Percentiles rank a stretch among this genome's conserved stretches.
phyloP scores from a whole-genome alignment of 495 filamentous ascomycete species.

The Hypoxylon perforatum region DNA sequence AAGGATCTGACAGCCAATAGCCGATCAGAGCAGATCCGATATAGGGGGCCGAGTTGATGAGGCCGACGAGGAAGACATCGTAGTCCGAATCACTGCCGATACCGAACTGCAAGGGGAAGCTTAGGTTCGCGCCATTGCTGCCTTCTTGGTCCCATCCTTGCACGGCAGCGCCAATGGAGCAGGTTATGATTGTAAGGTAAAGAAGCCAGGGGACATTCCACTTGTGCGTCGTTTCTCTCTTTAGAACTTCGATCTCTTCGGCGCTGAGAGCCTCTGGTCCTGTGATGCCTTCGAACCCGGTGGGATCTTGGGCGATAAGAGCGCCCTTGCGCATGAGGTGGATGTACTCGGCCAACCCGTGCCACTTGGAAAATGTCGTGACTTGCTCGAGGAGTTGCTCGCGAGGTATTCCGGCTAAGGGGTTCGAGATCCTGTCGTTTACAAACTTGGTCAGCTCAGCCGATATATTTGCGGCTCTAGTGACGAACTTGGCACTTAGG shows the following conservation, averaged over 20 bases:
- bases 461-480: too few species aligned
- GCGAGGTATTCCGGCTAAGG: constrained; percentile 65
- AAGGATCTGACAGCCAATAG: constrained; percentile 71
- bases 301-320: constrained; percentile 71
- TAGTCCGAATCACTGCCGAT: constrained; percentile 55
- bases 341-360: constrained; percentile 54
- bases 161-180: constrained; percentile 76
- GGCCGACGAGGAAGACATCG: constrained; percentile 70
- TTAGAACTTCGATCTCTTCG: constrained; percentile 63
- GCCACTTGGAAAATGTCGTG: constrained; percentile 62
- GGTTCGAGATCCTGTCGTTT: constrained; percentile 64
- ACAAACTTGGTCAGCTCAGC: background rate
- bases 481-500: constrained; percentile 59
- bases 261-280: constrained; percentile 62
- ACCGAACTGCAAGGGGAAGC: constrained; percentile 68
- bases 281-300: constrained; percentile 61
- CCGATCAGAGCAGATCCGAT: constrained; percentile 58
- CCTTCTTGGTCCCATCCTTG: constrained; percentile 82
- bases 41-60: constrained; percentile 69
- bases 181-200: constrained; percentile 76
- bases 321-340: constrained; percentile 68
- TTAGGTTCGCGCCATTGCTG: constrained; percentile 76
- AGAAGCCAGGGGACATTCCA: constrained; percentile 73
- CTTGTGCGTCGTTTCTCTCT: constrained; percentile 68
- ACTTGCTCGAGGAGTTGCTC: constrained; percentile 66